Conservation (phyloP, 2,329 filamentous ascomycete species). For the Fusarium multiceps region DNA sequence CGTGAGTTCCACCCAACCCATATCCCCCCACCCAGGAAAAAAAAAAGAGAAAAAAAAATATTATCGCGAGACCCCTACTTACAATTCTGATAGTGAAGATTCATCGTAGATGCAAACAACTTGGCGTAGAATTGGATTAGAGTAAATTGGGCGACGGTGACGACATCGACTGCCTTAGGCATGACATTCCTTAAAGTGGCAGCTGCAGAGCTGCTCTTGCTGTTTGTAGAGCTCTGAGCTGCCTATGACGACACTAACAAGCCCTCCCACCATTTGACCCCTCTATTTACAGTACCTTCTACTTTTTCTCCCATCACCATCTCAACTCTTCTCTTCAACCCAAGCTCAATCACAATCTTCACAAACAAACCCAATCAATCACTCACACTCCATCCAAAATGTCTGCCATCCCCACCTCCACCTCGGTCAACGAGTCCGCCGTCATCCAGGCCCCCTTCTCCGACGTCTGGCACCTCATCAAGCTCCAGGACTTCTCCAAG, state of each 20-base stretch:
- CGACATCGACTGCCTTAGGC: slow-evolving; percentile 24
- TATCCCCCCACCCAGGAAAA: slow-evolving; percentile 10
- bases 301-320: slow-evolving; percentile 10
- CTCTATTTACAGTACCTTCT: slow-evolving; percentile 29
- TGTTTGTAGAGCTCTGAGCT: slow-evolving; percentile 22
- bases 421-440: slow-evolving; percentile 72
- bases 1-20: slow-evolving; percentile 10
- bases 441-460: slow-evolving; percentile 75
- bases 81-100: not conserved
- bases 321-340: not conserved
- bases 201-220: slow-evolving; percentile 11
- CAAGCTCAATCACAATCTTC: too few relatives aligned
- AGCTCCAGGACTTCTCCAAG: slow-evolving; percentile 74
- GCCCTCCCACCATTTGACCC: slow-evolving; percentile 8
- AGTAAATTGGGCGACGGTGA: not conserved
- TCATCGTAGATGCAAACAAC: not conserved
- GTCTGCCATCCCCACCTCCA: slow-evolving; percentile 70
- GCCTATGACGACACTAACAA: slow-evolving; percentile 31
- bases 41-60: slow-evolving; percentile 1
- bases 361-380: not conserved
- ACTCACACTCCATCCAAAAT: slow-evolving; percentile 27
- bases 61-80: not conserved
- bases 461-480: slow-evolving; percentile 79
- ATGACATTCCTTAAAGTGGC: slow-evolving; percentile 9
- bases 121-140: not conserved